phyloP scores from a whole-genome alignment of 2,329 filamentous ascomycete genomes.

The Xylariaceae sp. region DNA sequence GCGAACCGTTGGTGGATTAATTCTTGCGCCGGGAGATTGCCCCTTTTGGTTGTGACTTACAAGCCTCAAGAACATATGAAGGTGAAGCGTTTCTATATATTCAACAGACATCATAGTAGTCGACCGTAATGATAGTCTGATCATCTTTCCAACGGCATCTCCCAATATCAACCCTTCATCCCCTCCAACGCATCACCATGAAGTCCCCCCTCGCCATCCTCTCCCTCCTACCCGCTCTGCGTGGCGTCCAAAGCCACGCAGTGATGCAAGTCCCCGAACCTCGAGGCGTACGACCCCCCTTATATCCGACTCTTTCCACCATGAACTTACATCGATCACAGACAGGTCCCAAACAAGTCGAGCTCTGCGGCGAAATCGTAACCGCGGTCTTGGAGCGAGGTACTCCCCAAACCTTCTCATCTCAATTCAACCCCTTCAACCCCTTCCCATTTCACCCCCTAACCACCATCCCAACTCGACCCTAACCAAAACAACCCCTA shows the following conservation, averaged over 20 bases:
- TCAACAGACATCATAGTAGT: not conserved
- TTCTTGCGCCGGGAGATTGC: not conserved
- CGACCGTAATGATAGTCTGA: too few relatives aligned
- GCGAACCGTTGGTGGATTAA: constrained; percentile 19
- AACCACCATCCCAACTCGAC: too few relatives aligned
- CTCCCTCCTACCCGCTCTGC: not conserved
- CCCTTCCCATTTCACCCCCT: too few relatives aligned
- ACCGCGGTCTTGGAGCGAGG: constrained; percentile 22
- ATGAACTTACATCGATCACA: too few relatives aligned
- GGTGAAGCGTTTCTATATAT: too few relatives aligned
- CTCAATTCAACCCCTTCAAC: too few relatives aligned
- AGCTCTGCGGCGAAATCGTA: constrained; percentile 23
- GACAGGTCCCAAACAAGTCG: constrained; percentile 25
- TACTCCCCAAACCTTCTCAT: not conserved
- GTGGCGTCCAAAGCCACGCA: constrained; percentile 14
- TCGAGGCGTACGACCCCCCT: constrained; percentile 6
- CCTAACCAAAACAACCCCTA: not conserved
- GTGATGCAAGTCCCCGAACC: constrained; percentile 15
- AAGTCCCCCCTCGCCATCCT: constrained; percentile 1
- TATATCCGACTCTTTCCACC: too few relatives aligned
- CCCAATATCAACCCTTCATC: too few relatives aligned
- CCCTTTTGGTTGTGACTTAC: not conserved
- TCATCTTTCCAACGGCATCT: too few relatives aligned
- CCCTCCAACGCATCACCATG: not conserved
- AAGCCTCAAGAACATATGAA: not conserved